phyloP scores from a whole-genome alignment of 257 asterid genomes.

The Lantana camara region DNA sequence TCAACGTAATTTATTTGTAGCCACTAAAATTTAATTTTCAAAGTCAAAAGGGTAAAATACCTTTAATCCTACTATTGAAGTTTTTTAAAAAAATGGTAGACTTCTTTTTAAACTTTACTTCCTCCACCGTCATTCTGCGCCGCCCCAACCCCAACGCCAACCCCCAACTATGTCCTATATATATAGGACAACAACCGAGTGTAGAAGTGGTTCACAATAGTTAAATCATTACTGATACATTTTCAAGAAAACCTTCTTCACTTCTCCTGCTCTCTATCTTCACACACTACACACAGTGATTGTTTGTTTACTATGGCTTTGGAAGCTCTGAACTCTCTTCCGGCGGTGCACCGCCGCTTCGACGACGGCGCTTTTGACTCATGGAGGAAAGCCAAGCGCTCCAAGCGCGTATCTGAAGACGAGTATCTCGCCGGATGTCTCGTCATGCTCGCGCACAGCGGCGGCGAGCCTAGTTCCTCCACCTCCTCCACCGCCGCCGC shows the following conservation, averaged over 20 bases:
- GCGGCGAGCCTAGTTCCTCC: not conserved
- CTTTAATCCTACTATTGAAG: no score
- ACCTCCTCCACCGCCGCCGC: not conserved
- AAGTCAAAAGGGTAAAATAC: no score
- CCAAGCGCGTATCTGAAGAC: slow-evolving; percentile 1
- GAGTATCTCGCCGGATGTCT: slow-evolving; percentile 27
- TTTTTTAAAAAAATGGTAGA: no score
- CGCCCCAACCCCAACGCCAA: not conserved
- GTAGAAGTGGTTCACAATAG: not conserved
- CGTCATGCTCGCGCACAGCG: slow-evolving; percentile 22
- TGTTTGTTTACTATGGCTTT: not conserved
- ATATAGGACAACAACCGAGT: not conserved
- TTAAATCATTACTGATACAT: not conserved
- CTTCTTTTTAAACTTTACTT: not conserved
- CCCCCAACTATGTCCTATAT: not conserved
- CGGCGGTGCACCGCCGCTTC: not conserved
- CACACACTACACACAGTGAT: not conserved
- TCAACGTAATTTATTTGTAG: no score
- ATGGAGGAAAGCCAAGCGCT: not conserved
- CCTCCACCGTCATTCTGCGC: slow-evolving; percentile 23
- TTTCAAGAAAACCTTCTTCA: not conserved
- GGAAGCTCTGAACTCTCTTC: not conserved
- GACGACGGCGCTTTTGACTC: not conserved
- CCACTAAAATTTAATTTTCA: no score
- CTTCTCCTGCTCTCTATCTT: not conserved